phyloP scores from a whole-genome alignment of 129 eudicot species.

The Flaveria robusta region DNA sequence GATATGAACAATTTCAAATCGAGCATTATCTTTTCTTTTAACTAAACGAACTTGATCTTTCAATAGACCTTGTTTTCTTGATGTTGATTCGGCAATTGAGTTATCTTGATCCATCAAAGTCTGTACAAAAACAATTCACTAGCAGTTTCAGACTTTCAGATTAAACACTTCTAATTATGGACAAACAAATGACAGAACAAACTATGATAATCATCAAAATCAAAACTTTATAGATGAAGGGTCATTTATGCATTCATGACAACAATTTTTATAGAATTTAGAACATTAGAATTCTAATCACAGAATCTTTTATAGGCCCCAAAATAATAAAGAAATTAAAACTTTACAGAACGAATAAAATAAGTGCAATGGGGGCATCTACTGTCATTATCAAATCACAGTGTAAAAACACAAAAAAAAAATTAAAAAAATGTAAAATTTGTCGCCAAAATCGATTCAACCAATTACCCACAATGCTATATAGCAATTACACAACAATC shows the following conservation, averaged over 20 bases:
- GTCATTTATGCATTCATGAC: neutral
- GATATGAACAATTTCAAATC: slow-evolving; percentile 70
- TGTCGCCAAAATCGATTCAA: neutral
- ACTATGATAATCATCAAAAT: too few relatives aligned
- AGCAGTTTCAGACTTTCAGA: neutral
- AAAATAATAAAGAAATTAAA: neutral
- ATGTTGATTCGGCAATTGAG: slow-evolving; percentile 40
- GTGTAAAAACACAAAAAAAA: neutral
- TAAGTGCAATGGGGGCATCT: too few relatives aligned
- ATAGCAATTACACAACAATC: neutral
- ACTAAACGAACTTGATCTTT: slow-evolving; percentile 80
- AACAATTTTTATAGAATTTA: slow-evolving; percentile 3
- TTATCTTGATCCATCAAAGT: slow-evolving; percentile 51
- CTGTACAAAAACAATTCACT: slow-evolving; percentile 3
- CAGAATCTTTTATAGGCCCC: slow-evolving; percentile 16
- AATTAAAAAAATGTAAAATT: neutral
- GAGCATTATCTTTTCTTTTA: slow-evolving; percentile 64
- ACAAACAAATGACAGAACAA: too few relatives aligned
- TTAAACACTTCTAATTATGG: neutral
- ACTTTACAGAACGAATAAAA: slow-evolving; percentile 2
- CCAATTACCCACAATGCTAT: neutral
- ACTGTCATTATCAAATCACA: slow-evolving; percentile 23
- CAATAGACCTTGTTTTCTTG: slow-evolving; percentile 64
- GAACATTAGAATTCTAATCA: neutral
- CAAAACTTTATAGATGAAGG: too few relatives aligned